Evolutionary conservation across 306 rosid species (phyloP).

Genomic region (Medicago arabica): DNA sequence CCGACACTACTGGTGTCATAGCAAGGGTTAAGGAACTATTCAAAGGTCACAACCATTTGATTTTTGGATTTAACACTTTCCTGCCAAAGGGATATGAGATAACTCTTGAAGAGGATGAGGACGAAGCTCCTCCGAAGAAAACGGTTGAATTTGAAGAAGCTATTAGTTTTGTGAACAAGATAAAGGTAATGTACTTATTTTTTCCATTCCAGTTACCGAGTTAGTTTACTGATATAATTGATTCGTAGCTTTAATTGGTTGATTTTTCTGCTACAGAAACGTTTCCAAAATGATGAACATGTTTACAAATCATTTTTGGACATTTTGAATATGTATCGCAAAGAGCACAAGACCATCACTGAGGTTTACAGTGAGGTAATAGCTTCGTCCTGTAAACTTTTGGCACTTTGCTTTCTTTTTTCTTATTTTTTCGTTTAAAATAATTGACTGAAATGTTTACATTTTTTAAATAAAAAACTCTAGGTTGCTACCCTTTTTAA

Average conservation of each 20-base stretch:
- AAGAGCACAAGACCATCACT: conserved; percentile 90
- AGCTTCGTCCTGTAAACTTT: conserved; percentile 1
- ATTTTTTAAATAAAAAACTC: neutral
- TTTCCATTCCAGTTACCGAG: neutral
- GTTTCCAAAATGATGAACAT: conserved; percentile 83
- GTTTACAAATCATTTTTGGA: conserved; percentile 96
- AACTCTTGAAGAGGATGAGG: conserved; percentile 85
- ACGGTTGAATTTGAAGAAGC: conserved; percentile 97
- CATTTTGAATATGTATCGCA: conserved; percentile 94
- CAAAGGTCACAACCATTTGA: conserved; percentile 90
- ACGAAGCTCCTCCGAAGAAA: conserved; percentile 81
- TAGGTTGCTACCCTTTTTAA: conserved; percentile 85
- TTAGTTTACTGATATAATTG: conserved; percentile 19
- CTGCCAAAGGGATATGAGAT: conserved; percentile 97
- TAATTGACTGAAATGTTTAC: conserved; percentile 17
- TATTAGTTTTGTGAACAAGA: conserved; percentile 94
- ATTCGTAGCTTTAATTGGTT: conserved; percentile 26
- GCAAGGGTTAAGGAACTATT: conserved; percentile 93
- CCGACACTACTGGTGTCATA: conserved; percentile 92
- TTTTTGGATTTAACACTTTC: conserved; percentile 95
- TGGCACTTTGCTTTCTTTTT: neutral
- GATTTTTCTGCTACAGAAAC: conserved; percentile 62
- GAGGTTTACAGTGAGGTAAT: conserved; percentile 93
- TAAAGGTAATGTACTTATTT: conserved; percentile 67
- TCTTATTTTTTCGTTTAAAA: neutral